These are phyloP conservation scores for Colletotrichum cordylinicola DNA, from an alignment of 2,329 filamentous ascomycete species.

Conservation along the genomic window DNA sequence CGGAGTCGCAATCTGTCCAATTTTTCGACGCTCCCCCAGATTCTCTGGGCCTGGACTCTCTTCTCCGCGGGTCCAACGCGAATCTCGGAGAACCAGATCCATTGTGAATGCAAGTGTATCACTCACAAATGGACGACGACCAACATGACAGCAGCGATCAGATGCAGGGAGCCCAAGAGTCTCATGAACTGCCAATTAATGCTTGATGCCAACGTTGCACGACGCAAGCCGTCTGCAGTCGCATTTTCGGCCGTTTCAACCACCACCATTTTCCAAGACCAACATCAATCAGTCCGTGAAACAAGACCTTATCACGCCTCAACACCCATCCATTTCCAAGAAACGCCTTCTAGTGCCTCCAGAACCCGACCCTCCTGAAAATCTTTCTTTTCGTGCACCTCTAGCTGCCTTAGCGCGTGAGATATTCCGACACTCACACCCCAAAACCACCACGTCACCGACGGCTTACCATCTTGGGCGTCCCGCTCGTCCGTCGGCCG, in stretches of 20 bases:
- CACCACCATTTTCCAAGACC: neutral
- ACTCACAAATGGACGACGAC: neutral
- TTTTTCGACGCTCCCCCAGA: neutral
- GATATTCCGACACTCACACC: neutral
- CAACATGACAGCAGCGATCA: neutral
- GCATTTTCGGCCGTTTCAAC: conserved; percentile 1
- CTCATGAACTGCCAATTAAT: neutral
- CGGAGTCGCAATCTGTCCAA: neutral
- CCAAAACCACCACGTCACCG: neutral
- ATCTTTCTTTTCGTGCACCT: neutral
- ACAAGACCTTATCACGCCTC: neutral
- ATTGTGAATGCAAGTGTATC: neutral
- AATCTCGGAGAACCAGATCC: neutral
- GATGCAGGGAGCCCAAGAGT: neutral
- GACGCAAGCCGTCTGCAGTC: neutral
- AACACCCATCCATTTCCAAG: neutral
- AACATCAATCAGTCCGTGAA: neutral
- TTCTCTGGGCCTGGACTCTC: neutral
- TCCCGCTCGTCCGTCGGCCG: neutral
- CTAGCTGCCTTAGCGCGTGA: conserved; percentile 2
- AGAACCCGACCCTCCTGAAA: conserved; percentile 3
- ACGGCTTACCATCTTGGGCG: conserved; percentile 8
- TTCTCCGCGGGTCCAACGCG: neutral
- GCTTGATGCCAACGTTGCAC: neutral
- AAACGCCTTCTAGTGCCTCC: neutral